Base-by-base conservation (phyloP, 495 filamentous ascomycete species). In the Penicillium maclennaniae region DNA sequence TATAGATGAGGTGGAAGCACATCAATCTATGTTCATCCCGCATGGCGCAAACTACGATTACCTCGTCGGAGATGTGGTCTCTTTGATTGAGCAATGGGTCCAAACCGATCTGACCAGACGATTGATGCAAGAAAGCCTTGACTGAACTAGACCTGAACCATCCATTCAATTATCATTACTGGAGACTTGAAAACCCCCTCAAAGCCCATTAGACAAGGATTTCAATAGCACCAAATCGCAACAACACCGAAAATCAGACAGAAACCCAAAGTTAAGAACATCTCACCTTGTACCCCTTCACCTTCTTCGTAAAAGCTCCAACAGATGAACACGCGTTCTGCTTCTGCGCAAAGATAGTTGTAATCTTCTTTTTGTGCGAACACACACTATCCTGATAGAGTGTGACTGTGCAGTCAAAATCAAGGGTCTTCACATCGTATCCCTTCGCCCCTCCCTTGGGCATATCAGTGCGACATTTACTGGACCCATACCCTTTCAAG, bases 1-100 rank as follows among this genome's bases (percentile, higher is more conserved):
- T 34, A 85, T 92, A 43, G 89, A 95, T 61, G 88, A 95, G 61
- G 88, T 96, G 4, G 83, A 79, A 7, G 91, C 91, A 4, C 91
- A 96, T 66, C 91, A 87, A 47, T 85, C 88, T 3, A 71, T 96
- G 50, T 96, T 96, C 66, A 82, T 89, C 38, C 71, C 81, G 0
- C 79, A 57, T 19, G 72, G 77, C 20, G 63, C 70, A 51, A 69
- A 88, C 38, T 95, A 96, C 65, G 87, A 92, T 61, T 66, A 68
- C 56, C 71, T 95, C 10, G 86, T 95, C 36, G 86, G 83, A 1
- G 89, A 92, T 68, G 85, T 89, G 1, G 86, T 81, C 14, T 73
- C 72, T 16, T 74, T 83, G 53, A 79, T 95, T 34, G 83, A 87
- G 54, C 73, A 73, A 34, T 95, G 91, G 91, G 79, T 93, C 15